Conservation (phyloP, 106 monocot species). For the Dioscorea alata region DNA sequence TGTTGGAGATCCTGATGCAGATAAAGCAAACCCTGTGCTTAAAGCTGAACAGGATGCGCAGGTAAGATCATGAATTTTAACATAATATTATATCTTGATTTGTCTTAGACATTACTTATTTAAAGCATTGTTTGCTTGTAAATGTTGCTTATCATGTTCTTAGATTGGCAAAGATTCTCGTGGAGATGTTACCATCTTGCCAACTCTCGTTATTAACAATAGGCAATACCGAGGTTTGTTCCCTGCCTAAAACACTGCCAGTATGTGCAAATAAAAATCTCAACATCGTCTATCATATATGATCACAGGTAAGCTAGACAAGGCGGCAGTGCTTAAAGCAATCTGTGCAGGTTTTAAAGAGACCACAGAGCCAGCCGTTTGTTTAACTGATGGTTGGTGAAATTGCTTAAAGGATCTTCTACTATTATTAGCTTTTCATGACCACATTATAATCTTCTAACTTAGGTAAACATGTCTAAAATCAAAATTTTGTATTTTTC, state of each 20-base stretch:
- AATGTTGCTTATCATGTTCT: background rate
- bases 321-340: conserved; percentile 75
- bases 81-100: background rate
- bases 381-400: conserved; percentile 60
- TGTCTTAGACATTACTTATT: background rate
- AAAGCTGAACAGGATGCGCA: conserved; percentile 63
- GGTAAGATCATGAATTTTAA: conserved; percentile 15
- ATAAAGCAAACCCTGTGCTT: conserved; percentile 45
- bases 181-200: conserved; percentile 68
- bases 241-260: background rate
- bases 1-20: conserved; percentile 52
- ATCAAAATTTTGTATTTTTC: too few species aligned
- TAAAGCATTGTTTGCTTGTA: background rate
- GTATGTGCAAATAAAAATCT: background rate
- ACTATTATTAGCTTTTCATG: background rate
- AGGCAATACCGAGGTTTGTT: conserved; percentile 54
- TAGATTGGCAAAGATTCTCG: conserved; percentile 60
- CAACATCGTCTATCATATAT: background rate
- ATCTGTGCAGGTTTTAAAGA: conserved; percentile 82
- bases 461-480: too few species aligned
- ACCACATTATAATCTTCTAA: background rate
- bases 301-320: conserved; percentile 66
- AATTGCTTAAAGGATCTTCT: background rate
- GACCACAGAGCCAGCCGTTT: conserved; percentile 77
- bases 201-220: conserved; percentile 63